phyloP scores from a whole-genome alignment of 371 early-diverging fungal genomes.

The Dipsacomyces acuminosporus region DNA sequence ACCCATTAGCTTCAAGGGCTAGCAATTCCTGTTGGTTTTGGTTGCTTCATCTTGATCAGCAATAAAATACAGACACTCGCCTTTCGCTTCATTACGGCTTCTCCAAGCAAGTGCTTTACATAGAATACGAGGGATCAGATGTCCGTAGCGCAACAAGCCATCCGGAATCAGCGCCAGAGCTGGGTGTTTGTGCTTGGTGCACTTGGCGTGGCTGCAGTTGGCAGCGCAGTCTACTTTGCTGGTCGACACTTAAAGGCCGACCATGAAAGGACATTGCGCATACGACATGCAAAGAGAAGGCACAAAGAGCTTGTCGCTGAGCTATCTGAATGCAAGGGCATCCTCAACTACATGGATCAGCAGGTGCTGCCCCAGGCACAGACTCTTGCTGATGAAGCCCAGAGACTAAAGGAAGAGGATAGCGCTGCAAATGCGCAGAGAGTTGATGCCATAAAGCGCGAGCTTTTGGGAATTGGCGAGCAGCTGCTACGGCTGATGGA shows the following conservation, averaged over 20 bases:
- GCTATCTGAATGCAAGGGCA: slow-evolving; percentile 32
- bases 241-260: slow-evolving; percentile 11
- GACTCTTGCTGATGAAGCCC: slow-evolving; percentile 6
- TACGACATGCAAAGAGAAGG: slow-evolving; percentile 23
- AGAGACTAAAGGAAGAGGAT: not conserved
- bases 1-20: too few species aligned
- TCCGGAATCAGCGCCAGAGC: not conserved
- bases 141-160: not conserved
- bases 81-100: not conserved
- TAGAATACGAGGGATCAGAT: too few species aligned
- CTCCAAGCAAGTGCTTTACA: not conserved
- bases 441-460: slow-evolving; percentile 9
- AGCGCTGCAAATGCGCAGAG: not conserved
- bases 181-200: not conserved
- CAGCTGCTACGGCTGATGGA: slow-evolving; percentile 36
- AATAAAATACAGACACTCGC: too few species aligned
- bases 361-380: slow-evolving; percentile 17
- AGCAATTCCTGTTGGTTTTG: too few species aligned
- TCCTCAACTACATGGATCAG: slow-evolving; percentile 20
- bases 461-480: slow-evolving; percentile 25
- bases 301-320: slow-evolving; percentile 22
- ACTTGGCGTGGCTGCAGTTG: not conserved
- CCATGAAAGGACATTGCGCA: slow-evolving; percentile 17
- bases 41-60: too few species aligned
- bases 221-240: not conserved